Conservation (phyloP, 2,329 filamentous ascomycete species). For the Hymenoscyphus linearis region DNA sequence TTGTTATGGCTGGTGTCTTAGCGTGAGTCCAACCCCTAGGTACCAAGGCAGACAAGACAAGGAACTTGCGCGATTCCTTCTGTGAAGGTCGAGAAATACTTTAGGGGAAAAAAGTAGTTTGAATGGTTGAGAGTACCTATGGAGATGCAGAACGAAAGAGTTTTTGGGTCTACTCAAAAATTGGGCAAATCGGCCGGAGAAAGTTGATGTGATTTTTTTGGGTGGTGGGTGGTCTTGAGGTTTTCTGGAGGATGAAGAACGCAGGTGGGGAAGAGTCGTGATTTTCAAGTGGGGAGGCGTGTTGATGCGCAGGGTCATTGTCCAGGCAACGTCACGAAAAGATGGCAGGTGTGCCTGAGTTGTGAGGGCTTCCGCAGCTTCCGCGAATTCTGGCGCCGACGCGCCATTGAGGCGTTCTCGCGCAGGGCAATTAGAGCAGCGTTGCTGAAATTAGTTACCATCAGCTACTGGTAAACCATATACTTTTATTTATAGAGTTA, state of each 20-base stretch:
- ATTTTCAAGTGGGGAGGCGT: background rate
- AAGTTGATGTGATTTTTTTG: constrained; percentile 2
- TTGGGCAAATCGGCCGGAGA: background rate
- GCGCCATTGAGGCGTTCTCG: too few relatives aligned
- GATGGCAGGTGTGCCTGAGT: too few relatives aligned
- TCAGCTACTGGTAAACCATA: too few relatives aligned
- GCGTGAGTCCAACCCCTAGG: constrained; percentile 10
- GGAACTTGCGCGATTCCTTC: constrained; percentile 13
- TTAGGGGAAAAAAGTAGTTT: background rate
- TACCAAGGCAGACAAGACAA: constrained; percentile 2
- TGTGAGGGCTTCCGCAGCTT: too few relatives aligned
- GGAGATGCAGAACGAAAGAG: background rate
- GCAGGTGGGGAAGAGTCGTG: background rate
- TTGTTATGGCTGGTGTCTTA: constrained; percentile 23
- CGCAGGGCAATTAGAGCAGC: too few relatives aligned
- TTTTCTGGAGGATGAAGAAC: background rate
- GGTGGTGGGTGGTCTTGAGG: background rate
- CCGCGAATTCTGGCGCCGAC: too few relatives aligned
- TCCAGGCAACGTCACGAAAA: too few relatives aligned
- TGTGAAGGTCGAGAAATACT: constrained; percentile 7
- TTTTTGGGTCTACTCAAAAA: constrained; percentile 2
- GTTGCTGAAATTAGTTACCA: too few relatives aligned
- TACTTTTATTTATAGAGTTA: too few relatives aligned
- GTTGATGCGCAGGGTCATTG: too few relatives aligned
- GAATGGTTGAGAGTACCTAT: background rate